A percentile compares a stretch with the other conserved stretches of the same genome.
Evolutionary conservation across 2,329 filamentous ascomycete species (phyloP).

Genomic region (Colletotrichum trifolii): DNA sequence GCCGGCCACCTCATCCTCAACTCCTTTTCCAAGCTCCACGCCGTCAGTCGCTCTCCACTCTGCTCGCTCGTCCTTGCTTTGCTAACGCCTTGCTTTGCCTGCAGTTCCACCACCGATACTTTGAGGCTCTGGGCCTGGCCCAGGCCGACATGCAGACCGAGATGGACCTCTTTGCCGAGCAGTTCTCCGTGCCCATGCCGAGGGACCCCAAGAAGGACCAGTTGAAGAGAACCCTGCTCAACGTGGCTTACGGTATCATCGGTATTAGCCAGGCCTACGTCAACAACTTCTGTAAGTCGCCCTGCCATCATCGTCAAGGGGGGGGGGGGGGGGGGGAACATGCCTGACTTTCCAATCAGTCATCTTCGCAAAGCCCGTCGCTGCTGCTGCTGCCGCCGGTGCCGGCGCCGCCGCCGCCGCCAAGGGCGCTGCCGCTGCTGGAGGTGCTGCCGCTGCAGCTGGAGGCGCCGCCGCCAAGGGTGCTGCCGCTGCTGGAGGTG

Average conservation of each 20-base stretch:
- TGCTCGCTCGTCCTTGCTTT: neutral
- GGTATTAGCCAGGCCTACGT: slow-evolving; percentile 16
- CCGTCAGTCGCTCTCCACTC: neutral
- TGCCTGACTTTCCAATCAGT: slow-evolving; percentile 9
- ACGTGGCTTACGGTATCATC: slow-evolving; percentile 8
- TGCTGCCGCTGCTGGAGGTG: too few species aligned
- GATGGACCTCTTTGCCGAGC: slow-evolving; percentile 7
- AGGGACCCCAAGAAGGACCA: neutral
- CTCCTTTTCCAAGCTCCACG: slow-evolving; percentile 25
- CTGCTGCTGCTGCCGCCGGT: neutral
- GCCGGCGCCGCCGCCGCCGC: too few species aligned
- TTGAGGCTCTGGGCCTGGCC: slow-evolving; percentile 6
- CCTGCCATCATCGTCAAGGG: neutral
- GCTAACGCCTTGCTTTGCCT: too few species aligned
- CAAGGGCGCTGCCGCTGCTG: too few species aligned
- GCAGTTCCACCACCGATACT: slow-evolving; percentile 24
- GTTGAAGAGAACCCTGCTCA: slow-evolving; percentile 2
- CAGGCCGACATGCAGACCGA: slow-evolving; percentile 21
- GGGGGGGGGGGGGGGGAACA: too few species aligned
- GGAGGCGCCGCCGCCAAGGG: too few species aligned
- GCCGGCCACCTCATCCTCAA: slow-evolving; percentile 23
- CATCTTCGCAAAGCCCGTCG: slow-evolving; percentile 5
- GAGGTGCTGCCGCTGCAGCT: too few species aligned
- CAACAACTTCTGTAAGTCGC: neutral
- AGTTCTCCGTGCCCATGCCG: slow-evolving; percentile 7